Percentiles rank a stretch among this genome's conserved stretches.
These are phyloP conservation scores for Barnettozyma salicaria DNA, from an alignment of 805 yeast genomes.

Conservation along the genomic window DNA sequence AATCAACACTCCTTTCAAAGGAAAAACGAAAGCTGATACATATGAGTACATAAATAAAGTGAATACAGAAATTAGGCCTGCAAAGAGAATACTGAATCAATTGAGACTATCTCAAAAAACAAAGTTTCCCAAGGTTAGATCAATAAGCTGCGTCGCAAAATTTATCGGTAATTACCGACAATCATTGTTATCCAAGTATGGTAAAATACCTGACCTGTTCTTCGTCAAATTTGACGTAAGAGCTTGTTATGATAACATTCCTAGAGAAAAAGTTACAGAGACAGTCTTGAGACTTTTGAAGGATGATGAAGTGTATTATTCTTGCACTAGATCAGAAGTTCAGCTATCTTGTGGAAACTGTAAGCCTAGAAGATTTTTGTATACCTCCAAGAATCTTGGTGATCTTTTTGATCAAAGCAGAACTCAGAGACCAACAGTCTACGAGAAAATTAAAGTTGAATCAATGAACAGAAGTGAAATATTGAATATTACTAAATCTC, in stretches of 20 bases:
- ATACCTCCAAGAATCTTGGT: neutral
- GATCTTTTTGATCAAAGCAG: neutral
- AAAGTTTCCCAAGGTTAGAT: slow-evolving; percentile 30
- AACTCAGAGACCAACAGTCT: neutral
- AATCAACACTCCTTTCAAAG: slow-evolving; percentile 48
- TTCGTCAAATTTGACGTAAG: slow-evolving; percentile 70
- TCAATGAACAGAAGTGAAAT: slow-evolving; percentile 40
- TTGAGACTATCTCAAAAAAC: slow-evolving; percentile 27
- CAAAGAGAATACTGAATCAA: slow-evolving; percentile 32
- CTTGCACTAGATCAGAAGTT: slow-evolving; percentile 6
- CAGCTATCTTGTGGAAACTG: slow-evolving; percentile 12
- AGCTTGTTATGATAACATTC: slow-evolving; percentile 71
- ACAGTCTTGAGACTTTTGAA: slow-evolving; percentile 30
- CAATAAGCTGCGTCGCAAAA: slow-evolving; percentile 41
- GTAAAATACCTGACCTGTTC: slow-evolving; percentile 34
- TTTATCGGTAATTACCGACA: slow-evolving; percentile 35
- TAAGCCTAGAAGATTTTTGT: neutral
- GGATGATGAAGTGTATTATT: slow-evolving; percentile 14
- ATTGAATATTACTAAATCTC: slow-evolving; percentile 40
- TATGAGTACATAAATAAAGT: slow-evolving; percentile 31
- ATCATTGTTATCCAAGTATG: slow-evolving; percentile 14
- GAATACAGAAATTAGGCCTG: slow-evolving; percentile 38
- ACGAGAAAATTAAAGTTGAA: slow-evolving; percentile 4
- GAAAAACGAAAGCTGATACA: slow-evolving; percentile 28
- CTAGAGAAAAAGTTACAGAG: slow-evolving; percentile 37